Conservation (phyloP, 805 yeast species). For the Pichia rugopelliculosa region DNA sequence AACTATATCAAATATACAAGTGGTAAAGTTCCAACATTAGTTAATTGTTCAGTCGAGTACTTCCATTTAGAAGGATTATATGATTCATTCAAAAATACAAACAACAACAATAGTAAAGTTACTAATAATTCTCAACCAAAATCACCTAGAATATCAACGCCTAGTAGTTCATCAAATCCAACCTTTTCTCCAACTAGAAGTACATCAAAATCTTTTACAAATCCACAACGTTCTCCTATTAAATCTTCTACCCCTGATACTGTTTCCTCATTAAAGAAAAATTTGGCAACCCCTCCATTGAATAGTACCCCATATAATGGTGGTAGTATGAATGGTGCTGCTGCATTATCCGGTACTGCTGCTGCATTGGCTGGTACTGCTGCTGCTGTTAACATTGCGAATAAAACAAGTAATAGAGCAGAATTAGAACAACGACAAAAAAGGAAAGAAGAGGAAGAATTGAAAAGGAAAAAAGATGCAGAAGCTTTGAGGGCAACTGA, state of each 20-base stretch:
- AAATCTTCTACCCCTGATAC: not conserved
- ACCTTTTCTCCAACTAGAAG: not conserved
- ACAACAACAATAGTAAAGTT: not conserved
- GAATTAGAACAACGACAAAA: slow-evolving; percentile 5
- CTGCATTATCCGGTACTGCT: slow-evolving; percentile 3
- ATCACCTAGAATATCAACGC: not conserved
- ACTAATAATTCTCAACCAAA: not conserved
- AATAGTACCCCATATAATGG: not conserved
- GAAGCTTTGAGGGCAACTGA: not conserved
- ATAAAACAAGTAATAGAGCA: slow-evolving; percentile 4
- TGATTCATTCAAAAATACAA: slow-evolving; percentile 3
- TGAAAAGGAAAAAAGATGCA: not conserved
- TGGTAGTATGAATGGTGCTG: not conserved
- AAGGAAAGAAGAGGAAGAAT: slow-evolving; percentile 2
- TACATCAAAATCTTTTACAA: slow-evolving; percentile 2
- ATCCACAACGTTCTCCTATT: slow-evolving; percentile 6
- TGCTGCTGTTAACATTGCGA: not conserved
- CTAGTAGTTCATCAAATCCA: not conserved
- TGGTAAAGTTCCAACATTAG: slow-evolving; percentile 44
- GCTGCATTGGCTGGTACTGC: slow-evolving; percentile 6
- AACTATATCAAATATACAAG: slow-evolving; percentile 48
- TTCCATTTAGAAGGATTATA: slow-evolving; percentile 23
- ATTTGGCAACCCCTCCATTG: not conserved
- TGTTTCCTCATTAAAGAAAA: slow-evolving; percentile 2
- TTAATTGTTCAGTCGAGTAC: slow-evolving; percentile 39